phyloP scores from a whole-genome alignment of 441 rosid species.

The Brassica hybrid region DNA sequence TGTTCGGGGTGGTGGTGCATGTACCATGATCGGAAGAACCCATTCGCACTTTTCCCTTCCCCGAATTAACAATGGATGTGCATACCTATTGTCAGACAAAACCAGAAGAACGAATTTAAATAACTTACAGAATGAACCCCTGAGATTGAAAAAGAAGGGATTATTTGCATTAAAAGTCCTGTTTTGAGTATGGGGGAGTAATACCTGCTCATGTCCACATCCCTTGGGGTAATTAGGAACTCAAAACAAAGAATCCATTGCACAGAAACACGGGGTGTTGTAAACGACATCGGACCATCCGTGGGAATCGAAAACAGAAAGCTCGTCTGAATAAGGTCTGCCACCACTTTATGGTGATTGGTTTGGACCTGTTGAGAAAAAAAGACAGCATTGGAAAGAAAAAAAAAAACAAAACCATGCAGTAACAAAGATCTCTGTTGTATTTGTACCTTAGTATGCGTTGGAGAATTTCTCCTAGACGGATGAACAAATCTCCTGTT shows the following conservation, averaged over 20 bases:
- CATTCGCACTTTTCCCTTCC: too few species aligned
- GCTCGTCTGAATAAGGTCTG: constrained; percentile 93
- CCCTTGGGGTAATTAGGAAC: constrained; percentile 80
- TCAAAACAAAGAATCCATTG: constrained; percentile 93
- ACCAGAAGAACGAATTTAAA: constrained; percentile 16
- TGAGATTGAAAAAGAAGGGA: not conserved
- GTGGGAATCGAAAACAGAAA: constrained; percentile 90
- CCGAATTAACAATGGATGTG: too few species aligned
- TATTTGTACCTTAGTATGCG: constrained; percentile 71
- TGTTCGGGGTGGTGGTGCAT: too few species aligned
- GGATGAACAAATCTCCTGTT: constrained; percentile 72
- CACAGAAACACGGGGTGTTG: constrained; percentile 78
- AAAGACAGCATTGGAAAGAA: not conserved
- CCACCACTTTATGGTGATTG: constrained; percentile 93
- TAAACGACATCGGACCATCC: constrained; percentile 98
- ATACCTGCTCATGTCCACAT: constrained; percentile 86
- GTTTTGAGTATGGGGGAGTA: constrained; percentile 10
- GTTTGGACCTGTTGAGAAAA: constrained; percentile 68
- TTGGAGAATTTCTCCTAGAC: constrained; percentile 84
- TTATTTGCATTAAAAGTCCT: not conserved
- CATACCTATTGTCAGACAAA: not conserved
- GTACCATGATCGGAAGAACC: too few species aligned
- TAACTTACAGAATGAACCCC: not conserved
- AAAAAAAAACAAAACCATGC: constrained; percentile 18
- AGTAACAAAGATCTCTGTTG: not conserved